Base-by-base conservation (phyloP, 495 filamentous ascomycete species). In the Aspergillus saccharolyticus region DNA sequence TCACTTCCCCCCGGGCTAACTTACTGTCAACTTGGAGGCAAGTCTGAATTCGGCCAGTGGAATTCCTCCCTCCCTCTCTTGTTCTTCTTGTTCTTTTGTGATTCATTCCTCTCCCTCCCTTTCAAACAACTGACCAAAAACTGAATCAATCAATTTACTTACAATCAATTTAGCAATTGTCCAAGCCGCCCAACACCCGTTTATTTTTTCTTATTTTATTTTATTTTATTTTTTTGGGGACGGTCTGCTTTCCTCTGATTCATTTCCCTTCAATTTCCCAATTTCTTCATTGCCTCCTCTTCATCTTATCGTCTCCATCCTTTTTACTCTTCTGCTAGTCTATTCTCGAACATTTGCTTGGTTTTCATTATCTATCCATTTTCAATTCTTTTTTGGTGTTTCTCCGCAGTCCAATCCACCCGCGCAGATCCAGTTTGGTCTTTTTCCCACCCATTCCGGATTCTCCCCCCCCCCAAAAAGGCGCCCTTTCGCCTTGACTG, bases 371-470 rank as follows among this genome's bases (percentile, higher is more conserved):
- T 28, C 43, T 24, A 42, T 18, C 44, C 16, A 28, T 57, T 14
- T 50, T 55, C 45, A 28, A 28, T 56, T 56, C 47, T 47, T 52
- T 49, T 54, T 25, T 49, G 18, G 61, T 58, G 25, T 50, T 58
- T 42, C 51, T 56, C 52, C 51, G 52, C 50, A 44, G 43, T 58
- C 47, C 18, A 39, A 39, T 39, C 33, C 33, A 30, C 25, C 63
- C 59, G 60, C 60, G 56, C 53, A 67, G 59, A 62, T 55, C 59
- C 53, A 42, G 49, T 64, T 61, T 64, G 52, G 46, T 61, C 53
- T 60, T 49, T 50, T 50, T 64, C 60, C 60, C 61, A 53, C 58
- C 60, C 59, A 65, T 64, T 62, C 62, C 64, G 44, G 58, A 52
- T 42, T 47, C n/a, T n/a, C n/a, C n/a, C n/a, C n/a, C n/a, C n/a